These are phyloP conservation scores for Linderniella brevidens DNA, from an alignment of 257 asterid species.

Conservation along the genomic window DNA sequence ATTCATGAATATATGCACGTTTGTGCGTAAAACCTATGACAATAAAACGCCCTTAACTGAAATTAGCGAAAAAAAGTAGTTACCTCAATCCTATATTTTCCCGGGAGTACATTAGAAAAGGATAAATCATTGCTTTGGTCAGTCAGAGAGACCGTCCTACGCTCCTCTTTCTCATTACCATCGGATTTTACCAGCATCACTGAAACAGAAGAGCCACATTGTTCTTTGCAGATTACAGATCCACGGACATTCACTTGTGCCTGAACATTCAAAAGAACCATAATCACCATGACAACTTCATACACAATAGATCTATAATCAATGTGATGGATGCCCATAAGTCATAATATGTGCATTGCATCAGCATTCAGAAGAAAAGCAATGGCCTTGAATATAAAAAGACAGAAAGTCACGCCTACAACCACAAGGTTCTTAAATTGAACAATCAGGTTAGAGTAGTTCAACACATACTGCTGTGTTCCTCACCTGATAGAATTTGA, in stretches of 20 bases:
- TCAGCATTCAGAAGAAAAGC: too few relatives aligned
- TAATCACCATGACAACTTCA: constrained; percentile 1
- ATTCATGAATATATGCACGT: too few relatives aligned
- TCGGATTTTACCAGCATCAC: constrained; percentile 46
- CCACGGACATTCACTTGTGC: constrained; percentile 83
- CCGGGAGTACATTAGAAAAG: constrained; percentile 75
- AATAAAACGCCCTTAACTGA: neutral
- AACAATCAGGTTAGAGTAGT: too few relatives aligned
- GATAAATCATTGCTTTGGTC: constrained; percentile 48
- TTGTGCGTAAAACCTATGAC: too few relatives aligned
- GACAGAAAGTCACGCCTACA: too few relatives aligned
- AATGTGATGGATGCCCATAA: too few relatives aligned
- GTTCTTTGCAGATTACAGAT: constrained; percentile 71
- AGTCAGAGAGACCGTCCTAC: constrained; percentile 30
- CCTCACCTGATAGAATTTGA: constrained; percentile 65
- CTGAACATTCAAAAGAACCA: constrained; percentile 22
- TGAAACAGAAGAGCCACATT: constrained; percentile 60
- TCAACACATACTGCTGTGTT: neutral
- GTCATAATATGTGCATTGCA: too few relatives aligned
- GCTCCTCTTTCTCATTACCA: constrained; percentile 40
- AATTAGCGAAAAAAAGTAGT: constrained; percentile 1
- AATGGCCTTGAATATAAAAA: too few relatives aligned
- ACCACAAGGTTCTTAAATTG: too few relatives aligned
- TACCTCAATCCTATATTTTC: constrained; percentile 93
- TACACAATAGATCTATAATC: neutral